These are phyloP conservation scores for Sicyos edulis DNA, from an alignment of 306 rosid genomes.

Conservation along the genomic window DNA sequence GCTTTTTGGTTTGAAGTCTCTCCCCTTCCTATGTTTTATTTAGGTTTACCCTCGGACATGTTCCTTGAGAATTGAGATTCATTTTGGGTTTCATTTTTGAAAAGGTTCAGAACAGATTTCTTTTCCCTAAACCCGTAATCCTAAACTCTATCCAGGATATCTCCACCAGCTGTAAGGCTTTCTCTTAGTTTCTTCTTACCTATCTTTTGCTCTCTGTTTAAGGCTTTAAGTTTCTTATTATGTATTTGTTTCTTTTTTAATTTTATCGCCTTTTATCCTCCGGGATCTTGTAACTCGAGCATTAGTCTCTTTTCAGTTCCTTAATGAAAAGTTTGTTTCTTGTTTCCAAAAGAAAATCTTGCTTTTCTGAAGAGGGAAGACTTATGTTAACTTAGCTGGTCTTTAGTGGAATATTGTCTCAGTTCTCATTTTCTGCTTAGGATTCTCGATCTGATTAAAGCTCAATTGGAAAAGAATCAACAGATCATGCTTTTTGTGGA, in stretches of 20 bases:
- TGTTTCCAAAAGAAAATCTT: background rate
- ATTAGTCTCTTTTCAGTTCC: too few species aligned
- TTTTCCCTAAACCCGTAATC: too few species aligned
- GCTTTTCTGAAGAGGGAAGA: background rate
- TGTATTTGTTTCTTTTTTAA: too few species aligned
- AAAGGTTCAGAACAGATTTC: background rate
- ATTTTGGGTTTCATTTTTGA: background rate
- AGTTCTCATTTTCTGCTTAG: background rate
- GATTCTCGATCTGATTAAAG: slow-evolving; percentile 1
- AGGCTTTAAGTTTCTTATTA: too few species aligned
- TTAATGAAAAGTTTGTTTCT: too few species aligned
- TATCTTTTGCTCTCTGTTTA: too few species aligned
- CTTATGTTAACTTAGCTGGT: background rate
- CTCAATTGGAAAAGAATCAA: slow-evolving; percentile 6
- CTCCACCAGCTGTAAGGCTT: too few species aligned
- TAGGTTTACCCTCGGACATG: background rate
- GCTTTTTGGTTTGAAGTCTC: background rate
- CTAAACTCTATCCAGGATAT: too few species aligned
- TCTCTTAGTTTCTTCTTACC: too few species aligned
- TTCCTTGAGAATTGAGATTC: background rate
- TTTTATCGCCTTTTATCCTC: too few species aligned
- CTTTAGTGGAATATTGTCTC: background rate
- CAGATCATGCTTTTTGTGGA: background rate
- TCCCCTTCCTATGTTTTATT: background rate
- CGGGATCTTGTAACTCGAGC: too few species aligned